phyloP scores from a whole-genome alignment of 2,329 filamentous ascomycete genomes.

The Cladosporium sp. region DNA sequence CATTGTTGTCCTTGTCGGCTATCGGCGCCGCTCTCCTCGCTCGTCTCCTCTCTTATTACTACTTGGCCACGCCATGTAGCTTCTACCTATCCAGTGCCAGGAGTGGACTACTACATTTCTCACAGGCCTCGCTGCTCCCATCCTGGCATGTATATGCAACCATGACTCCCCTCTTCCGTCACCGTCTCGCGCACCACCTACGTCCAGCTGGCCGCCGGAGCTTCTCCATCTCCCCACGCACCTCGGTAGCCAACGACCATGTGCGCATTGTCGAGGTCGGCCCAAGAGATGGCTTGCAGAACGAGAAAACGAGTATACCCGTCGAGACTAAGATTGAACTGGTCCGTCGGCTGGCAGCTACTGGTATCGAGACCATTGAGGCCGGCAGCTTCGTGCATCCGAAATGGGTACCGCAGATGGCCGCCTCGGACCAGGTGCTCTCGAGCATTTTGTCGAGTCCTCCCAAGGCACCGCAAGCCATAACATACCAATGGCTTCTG shows the following conservation, averaged over 20 bases:
- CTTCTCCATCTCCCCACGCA: slow-evolving; percentile 30
- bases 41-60: slow-evolving; percentile 1
- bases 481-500: slow-evolving; percentile 78
- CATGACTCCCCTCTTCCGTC: slow-evolving; percentile 12
- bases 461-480: slow-evolving; percentile 53
- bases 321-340: slow-evolving; percentile 74
- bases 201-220: slow-evolving; percentile 17
- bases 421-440: slow-evolving; percentile 73
- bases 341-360: slow-evolving; percentile 66
- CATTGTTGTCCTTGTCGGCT: not conserved
- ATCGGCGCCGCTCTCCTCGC: slow-evolving; percentile 1
- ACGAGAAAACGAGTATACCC: slow-evolving; percentile 72
- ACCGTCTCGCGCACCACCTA: slow-evolving; percentile 8
- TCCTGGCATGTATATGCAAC: not conserved
- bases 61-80: slow-evolving; percentile 4
- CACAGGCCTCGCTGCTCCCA: not conserved
- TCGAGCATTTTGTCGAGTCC: slow-evolving; percentile 63
- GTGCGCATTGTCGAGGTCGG: slow-evolving; percentile 76
- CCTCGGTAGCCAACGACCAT: slow-evolving; percentile 37
- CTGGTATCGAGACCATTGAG: slow-evolving; percentile 73
- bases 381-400: slow-evolving; percentile 80
- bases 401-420: slow-evolving; percentile 87
- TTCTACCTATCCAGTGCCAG: not conserved
- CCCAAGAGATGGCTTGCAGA: slow-evolving; percentile 83
- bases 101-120: not conserved